phyloP scores from a whole-genome alignment of 495 filamentous ascomycete species.

The Tuber brumale region DNA sequence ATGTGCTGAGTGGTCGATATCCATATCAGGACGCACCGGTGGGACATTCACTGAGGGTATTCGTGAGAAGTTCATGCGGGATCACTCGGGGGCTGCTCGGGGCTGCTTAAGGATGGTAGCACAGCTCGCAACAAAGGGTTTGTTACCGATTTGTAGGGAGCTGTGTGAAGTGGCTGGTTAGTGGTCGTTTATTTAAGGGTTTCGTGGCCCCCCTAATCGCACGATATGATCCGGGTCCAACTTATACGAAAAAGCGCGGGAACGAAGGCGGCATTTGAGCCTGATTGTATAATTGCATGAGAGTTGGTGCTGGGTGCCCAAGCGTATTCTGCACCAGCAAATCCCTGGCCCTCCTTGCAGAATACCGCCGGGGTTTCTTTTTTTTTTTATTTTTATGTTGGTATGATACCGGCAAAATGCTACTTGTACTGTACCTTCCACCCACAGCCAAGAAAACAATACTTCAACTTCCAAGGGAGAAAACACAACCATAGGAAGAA shows the following conservation, averaged over 20 bases:
- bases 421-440: no score
- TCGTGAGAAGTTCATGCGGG: not conserved
- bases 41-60: not conserved
- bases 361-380: no score
- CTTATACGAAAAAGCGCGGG: not conserved
- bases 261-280: not conserved
- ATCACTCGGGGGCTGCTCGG: not conserved
- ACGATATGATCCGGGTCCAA: not conserved
- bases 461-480: no score
- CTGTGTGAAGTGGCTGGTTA: not conserved
- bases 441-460: no score
- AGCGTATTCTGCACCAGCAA: no score
- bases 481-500: no score
- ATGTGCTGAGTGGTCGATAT: not conserved
- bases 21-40: not conserved
- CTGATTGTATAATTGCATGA: not conserved
- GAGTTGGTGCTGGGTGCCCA: not conserved
- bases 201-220: not conserved
- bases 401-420: no score
- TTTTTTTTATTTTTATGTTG: no score
- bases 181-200: not conserved
- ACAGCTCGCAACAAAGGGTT: not conserved
- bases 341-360: no score
- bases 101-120: not conserved
- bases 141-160: not conserved